Base-by-base conservation (phyloP, 2,329 filamentous ascomycete genomes). In the Fusarium mangiferae region DNA sequence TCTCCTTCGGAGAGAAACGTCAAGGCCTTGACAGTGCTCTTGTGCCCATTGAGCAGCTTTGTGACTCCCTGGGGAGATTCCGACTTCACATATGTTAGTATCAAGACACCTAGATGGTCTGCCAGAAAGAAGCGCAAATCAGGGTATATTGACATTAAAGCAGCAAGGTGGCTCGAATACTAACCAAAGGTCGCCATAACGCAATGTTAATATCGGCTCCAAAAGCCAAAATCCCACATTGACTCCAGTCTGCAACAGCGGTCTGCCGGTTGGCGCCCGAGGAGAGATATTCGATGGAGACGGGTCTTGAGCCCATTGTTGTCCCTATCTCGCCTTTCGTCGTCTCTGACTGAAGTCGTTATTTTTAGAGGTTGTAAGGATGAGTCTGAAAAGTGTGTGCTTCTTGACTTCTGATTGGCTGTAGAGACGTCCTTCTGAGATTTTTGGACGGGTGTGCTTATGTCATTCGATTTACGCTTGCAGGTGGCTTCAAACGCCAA, bases 191-290 rank as follows among this genome's bases (percentile, higher is more conserved):
- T 80, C 91, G 87, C 96, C 96, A 99, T 45, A 98, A 81, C 48
- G 95, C 96, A 77, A 99, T 89, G 83, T 96, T 96, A 76, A 92
- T 91, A 82, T 97, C 94, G 14, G 95, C 92, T 38, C 96, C 96
- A 84, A 94, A 99, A 36, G 95, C 96, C 61, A 99, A 86, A 49
- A 95, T 81, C 15, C 93, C 93, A 72, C 88, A 84, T 26, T 84
- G 80, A 80, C 93, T 91, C 96, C 96, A 99, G 84, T 98, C 96
- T 35, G 96, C 95, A 35, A 94, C 93, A 22, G 92, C 91, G 24
- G 96, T 93, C 78, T 98, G 94, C 77, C 96, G 89, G 82, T 98
- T 99, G 52, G 94, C 96, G 69, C 96, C 96, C 72, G 92, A 91
- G 52, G 94, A 92, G 75, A 96, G 81, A 75, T 91, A 90, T 71